Evolutionary conservation across 1,284 basidiomycete species (phyloP).

Genomic region (Marasmius sp.): DNA sequence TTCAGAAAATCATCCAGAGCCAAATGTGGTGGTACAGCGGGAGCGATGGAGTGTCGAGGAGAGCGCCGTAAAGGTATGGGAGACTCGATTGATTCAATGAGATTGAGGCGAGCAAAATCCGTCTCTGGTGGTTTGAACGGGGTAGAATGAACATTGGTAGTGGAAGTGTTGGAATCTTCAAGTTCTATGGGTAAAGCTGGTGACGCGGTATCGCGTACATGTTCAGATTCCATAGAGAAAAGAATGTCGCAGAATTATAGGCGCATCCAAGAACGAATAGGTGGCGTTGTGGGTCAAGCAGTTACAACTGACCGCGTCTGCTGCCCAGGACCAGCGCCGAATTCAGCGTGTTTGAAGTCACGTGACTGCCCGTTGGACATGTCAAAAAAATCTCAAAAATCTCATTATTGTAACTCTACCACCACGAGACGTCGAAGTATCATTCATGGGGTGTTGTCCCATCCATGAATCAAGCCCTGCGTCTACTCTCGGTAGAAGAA

Average conservation of each 20-base stretch:
- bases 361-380: not conserved
- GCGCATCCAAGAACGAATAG: not conserved
- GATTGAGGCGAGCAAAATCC: slow-evolving; percentile 34
- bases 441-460: too few relatives aligned
- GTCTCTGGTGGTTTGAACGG: slow-evolving; percentile 58
- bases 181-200: not conserved
- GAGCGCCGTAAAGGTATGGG: slow-evolving; percentile 46
- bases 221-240: not conserved
- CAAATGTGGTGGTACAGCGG: slow-evolving; percentile 20
- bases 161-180: slow-evolving; percentile 11
- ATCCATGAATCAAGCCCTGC: too few relatives aligned
- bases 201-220: slow-evolving; percentile 1
- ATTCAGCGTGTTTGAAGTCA: not conserved
- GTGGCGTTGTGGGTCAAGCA: not conserved
- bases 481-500: too few relatives aligned
- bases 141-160: slow-evolving; percentile 50
- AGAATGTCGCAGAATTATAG: not conserved
- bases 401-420: too few relatives aligned
- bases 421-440: too few relatives aligned
- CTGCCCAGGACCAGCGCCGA: not conserved
- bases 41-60: slow-evolving; percentile 43
- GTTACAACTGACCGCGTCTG: not conserved
- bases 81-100: slow-evolving; percentile 25
- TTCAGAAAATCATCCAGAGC: slow-evolving; percentile 23
- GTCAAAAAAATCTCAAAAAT: too few relatives aligned